Conservation (phyloP, 108 stramenopile genomes). For the Conticribra weissflogii region DNA sequence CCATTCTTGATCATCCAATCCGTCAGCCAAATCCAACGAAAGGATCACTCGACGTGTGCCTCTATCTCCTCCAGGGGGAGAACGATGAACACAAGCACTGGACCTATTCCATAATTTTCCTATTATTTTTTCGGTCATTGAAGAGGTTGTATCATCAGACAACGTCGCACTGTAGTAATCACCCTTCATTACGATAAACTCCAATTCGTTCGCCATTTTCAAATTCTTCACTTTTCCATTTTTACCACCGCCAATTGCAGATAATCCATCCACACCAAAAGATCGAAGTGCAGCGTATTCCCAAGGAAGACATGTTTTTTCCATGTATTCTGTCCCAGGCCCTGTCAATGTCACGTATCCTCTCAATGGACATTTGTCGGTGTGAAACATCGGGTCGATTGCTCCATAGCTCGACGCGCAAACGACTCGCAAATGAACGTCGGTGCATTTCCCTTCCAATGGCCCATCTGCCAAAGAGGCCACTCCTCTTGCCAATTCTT, state of each 20-base stretch:
- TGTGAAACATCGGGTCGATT: slow-evolving; percentile 63
- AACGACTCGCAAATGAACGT: slow-evolving; percentile 57
- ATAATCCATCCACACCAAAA: slow-evolving; percentile 33
- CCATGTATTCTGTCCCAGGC: slow-evolving; percentile 65
- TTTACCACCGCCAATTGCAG: background rate
- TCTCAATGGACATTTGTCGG: slow-evolving; percentile 64
- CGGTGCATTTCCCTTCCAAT: slow-evolving; percentile 17
- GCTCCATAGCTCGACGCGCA: slow-evolving; percentile 61
- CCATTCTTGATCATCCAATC: slow-evolving; percentile 69
- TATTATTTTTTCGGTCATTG: background rate
- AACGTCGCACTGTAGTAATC: slow-evolving; percentile 52
- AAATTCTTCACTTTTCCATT: slow-evolving; percentile 9
- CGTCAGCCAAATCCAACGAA: slow-evolving; percentile 64
- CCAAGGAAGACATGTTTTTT: slow-evolving; percentile 45
- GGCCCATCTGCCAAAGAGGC: slow-evolving; percentile 48
- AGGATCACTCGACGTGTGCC: slow-evolving; percentile 55
- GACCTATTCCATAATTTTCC: slow-evolving; percentile 48
- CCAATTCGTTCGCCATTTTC: slow-evolving; percentile 48
- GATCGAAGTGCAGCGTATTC: slow-evolving; percentile 57
- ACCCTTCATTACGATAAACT: slow-evolving; percentile 78
- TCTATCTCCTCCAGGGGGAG: slow-evolving; percentile 42
- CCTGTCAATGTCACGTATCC: slow-evolving; percentile 63
- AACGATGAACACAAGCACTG: slow-evolving; percentile 68
- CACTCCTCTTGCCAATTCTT: slow-evolving; percentile 45
- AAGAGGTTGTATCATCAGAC: slow-evolving; percentile 21